Percentiles rank a stretch among this genome's conserved stretches.
Evolutionary conservation across 164 flowering plant genomes (phyloP).

Genomic region (Protea cynaroides): DNA sequence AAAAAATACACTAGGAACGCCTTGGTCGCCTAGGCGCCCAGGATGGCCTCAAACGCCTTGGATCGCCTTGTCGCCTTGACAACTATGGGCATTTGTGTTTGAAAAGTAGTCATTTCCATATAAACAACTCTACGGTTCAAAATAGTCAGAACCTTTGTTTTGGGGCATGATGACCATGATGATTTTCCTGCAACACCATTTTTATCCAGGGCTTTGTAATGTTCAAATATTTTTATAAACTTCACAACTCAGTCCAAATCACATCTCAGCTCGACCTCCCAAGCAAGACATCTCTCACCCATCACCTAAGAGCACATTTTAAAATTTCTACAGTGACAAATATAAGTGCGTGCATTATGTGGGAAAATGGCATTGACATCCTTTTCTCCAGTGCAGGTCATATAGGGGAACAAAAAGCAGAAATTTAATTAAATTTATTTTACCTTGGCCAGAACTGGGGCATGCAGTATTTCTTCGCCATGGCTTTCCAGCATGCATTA

Average conservation of each 20-base stretch:
- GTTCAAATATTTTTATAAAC: background rate
- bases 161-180: background rate
- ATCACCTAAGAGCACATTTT: background rate
- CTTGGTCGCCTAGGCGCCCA: too few relatives aligned
- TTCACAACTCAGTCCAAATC: background rate
- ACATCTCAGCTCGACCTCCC: background rate
- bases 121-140: too few relatives aligned
- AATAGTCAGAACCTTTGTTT: background rate
- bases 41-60: too few relatives aligned
- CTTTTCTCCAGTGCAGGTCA: too few relatives aligned
- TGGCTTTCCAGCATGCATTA: slow-evolving; percentile 94
- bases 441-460: slow-evolving; percentile 31
- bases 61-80: too few relatives aligned
- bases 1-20: too few relatives aligned
- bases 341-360: background rate
- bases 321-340: background rate
- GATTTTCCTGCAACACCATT: background rate
- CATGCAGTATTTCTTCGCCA: slow-evolving; percentile 53
- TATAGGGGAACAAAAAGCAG: too few relatives aligned
- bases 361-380: background rate
- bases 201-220: background rate
- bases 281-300: background rate
- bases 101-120: too few relatives aligned
- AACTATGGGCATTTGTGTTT: too few relatives aligned
- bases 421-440: background rate